Conservation (phyloP, 1,139 yeast species). For the Hyphopichia pseudoburtonii region DNA sequence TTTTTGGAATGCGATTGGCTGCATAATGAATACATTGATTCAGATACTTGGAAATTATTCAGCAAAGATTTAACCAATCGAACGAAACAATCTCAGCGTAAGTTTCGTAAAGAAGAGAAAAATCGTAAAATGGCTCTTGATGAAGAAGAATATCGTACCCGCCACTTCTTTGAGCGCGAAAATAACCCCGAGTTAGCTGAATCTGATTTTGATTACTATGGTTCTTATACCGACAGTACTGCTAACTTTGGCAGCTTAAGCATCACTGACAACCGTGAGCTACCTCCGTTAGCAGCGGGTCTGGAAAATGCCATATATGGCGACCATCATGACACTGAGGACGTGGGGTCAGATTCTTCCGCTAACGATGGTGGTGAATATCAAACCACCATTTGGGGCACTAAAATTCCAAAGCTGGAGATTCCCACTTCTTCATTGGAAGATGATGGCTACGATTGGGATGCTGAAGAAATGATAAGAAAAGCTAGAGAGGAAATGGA, state of each 20-base stretch:
- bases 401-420: constrained; percentile 48
- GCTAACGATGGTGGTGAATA: constrained; percentile 7
- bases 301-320: constrained; percentile 5
- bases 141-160: constrained; percentile 58
- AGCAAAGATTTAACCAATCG: constrained; percentile 62
- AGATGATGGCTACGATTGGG: constrained; percentile 40
- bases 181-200: constrained; percentile 35
- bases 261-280: constrained; percentile 26
- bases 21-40: constrained; percentile 38
- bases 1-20: constrained; percentile 86
- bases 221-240: constrained; percentile 11
- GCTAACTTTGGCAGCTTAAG: constrained; percentile 32
- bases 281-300: constrained; percentile 20
- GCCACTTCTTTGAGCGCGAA: constrained; percentile 58
- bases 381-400: constrained; percentile 62
- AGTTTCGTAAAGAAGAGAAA: constrained; percentile 64
- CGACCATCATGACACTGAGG: too few species aligned
- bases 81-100: constrained; percentile 50
- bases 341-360: constrained; percentile 11
- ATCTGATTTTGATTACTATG: constrained; percentile 15
- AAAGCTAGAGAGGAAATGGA: constrained; percentile 50
- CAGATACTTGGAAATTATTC: constrained; percentile 56
- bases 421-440: constrained; percentile 19
- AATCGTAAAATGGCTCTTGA: constrained; percentile 59
- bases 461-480: constrained; percentile 50